These are phyloP conservation scores for Furcasterigmium sp. DNA, from an alignment of 2,329 filamentous ascomycete genomes.

Conservation along the genomic window DNA sequence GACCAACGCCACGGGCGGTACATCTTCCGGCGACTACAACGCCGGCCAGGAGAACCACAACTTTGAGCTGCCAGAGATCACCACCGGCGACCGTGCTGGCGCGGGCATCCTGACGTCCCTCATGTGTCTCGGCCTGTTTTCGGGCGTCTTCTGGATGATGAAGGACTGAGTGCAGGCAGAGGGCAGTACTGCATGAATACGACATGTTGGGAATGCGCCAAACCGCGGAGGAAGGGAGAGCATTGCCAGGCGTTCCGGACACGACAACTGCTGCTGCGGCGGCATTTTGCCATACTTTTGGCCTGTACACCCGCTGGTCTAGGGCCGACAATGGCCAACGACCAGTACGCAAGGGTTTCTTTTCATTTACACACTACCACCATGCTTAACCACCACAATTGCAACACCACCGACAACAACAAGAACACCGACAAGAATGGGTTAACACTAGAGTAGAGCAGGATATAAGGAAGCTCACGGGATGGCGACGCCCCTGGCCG, in stretches of 20 bases:
- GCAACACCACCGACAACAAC: too few relatives aligned
- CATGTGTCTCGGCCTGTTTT: constrained; percentile 41
- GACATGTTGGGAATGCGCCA: background rate
- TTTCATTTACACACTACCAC: too few relatives aligned
- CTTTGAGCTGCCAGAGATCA: constrained; percentile 32
- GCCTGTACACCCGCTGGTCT: too few relatives aligned
- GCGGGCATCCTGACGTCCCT: constrained; percentile 51
- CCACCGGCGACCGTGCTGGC: constrained; percentile 45
- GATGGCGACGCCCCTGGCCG: too few relatives aligned
- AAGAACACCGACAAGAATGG: too few relatives aligned
- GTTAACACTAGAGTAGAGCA: too few relatives aligned
- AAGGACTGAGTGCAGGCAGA: constrained; percentile 17
- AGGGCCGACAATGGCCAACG: too few relatives aligned
- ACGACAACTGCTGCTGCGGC: background rate
- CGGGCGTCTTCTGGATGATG: constrained; percentile 44
- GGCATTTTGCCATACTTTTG: too few relatives aligned
- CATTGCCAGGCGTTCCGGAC: background rate
- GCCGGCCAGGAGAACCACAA: constrained; percentile 32
- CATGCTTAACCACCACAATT: too few relatives aligned
- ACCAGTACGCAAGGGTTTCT: too few relatives aligned
- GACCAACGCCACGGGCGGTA: constrained; percentile 54
- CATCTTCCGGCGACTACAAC: constrained; percentile 43
- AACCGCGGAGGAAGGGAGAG: background rate
- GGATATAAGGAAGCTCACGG: too few relatives aligned
- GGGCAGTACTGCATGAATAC: background rate